phyloP scores from a whole-genome alignment of 352 stramenopile genomes.

The Globisporangium solare region DNA sequence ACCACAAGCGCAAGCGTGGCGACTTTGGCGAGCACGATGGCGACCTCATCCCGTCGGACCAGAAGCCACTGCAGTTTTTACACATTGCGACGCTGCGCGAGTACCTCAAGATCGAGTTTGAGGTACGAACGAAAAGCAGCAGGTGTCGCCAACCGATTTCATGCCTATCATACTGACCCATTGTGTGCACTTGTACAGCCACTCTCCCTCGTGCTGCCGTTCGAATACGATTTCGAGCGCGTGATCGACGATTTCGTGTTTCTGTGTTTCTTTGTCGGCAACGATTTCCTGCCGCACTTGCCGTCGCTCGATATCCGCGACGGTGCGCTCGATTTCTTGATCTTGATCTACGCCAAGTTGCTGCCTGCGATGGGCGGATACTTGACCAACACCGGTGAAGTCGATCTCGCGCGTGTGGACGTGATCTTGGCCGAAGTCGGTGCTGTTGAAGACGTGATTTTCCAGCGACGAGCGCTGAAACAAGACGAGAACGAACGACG shows the following conservation, averaged over 20 bases:
- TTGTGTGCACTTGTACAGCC: slow-evolving; percentile 22
- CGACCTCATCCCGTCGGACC: slow-evolving; percentile 72
- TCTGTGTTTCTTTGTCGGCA: slow-evolving; percentile 99
- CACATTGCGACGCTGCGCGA: slow-evolving; percentile 93
- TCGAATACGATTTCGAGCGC: slow-evolving; percentile 96
- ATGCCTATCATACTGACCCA: slow-evolving; percentile 2
- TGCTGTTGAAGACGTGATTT: slow-evolving; percentile 96
- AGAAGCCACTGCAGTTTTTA: slow-evolving; percentile 93
- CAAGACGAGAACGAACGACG: slow-evolving; percentile 78
- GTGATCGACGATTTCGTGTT: slow-evolving; percentile 99
- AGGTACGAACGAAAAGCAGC: slow-evolving; percentile 21
- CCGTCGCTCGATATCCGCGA: slow-evolving; percentile 98
- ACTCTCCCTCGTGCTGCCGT: slow-evolving; percentile 75
- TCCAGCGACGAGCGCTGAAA: slow-evolving; percentile 78
- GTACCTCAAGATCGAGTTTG: slow-evolving; percentile 94
- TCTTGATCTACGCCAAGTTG: slow-evolving; percentile 95
- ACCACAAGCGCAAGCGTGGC: slow-evolving; percentile 70
- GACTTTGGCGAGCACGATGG: slow-evolving; percentile 82
- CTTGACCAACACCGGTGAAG: slow-evolving; percentile 92
- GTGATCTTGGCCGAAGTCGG: slow-evolving; percentile 96
- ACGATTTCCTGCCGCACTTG: slow-evolving; percentile 99
- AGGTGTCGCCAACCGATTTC: not conserved
- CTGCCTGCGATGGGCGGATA: slow-evolving; percentile 90
- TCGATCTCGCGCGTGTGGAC: slow-evolving; percentile 94
- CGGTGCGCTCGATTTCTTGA: slow-evolving; percentile 97